phyloP scores from a whole-genome alignment of 1,284 basidiomycete species.

The Xerocomus nothofagi region DNA sequence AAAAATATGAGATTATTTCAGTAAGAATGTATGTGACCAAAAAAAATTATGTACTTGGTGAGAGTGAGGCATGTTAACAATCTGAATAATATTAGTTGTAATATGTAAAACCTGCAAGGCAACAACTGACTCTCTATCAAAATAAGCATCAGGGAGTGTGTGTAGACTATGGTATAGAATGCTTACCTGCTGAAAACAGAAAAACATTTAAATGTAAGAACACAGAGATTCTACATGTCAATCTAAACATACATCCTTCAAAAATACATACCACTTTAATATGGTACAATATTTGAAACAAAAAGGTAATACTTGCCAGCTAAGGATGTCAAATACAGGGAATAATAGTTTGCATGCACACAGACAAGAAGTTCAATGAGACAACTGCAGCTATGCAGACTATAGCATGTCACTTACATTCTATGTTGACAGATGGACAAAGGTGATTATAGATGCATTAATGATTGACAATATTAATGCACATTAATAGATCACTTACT shows the following conservation, averaged over 20 bases:
- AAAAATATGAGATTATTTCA: background rate
- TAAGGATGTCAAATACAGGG: background rate
- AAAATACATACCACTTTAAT: background rate
- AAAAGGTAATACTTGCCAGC: background rate
- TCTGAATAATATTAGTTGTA: background rate
- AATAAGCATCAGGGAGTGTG: background rate
- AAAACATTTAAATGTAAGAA: background rate
- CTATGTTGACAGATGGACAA: background rate
- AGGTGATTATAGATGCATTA: too few species aligned
- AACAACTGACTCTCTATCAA: background rate
- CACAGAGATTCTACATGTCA: background rate
- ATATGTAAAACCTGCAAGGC: background rate
- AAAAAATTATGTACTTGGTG: background rate
- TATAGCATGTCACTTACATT: background rate
- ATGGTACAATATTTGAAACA: too few species aligned
- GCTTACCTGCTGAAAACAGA: background rate
- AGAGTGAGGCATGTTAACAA: background rate
- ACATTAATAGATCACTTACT: too few species aligned
- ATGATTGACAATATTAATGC: too few species aligned
- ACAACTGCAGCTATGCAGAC: background rate
- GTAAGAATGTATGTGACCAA: background rate
- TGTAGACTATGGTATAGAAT: too few species aligned
- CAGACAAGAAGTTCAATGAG: background rate
- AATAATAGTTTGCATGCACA: background rate
- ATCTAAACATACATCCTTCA: background rate